phyloP scores from a whole-genome alignment of 2,329 filamentous ascomycete genomes.

The Clarireedia sp. region DNA sequence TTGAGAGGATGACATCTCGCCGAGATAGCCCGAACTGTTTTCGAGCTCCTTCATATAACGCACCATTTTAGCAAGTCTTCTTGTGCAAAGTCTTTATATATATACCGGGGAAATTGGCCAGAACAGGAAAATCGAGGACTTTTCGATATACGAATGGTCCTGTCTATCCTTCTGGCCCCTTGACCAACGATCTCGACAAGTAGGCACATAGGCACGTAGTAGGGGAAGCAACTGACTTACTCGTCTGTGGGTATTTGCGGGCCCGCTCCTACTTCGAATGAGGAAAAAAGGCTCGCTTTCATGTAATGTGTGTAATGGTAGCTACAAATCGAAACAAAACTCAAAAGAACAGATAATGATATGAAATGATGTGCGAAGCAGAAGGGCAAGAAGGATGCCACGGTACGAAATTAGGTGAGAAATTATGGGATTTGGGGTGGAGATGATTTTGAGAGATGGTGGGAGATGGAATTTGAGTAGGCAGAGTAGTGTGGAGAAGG shows the following conservation, averaged over 20 bases:
- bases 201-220: too few relatives aligned
- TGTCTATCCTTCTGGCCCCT: too few relatives aligned
- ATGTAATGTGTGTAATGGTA: not conserved
- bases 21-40: not conserved
- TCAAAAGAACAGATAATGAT: not conserved
- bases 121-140: too few relatives aligned
- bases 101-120: not conserved
- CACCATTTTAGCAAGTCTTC: not conserved
- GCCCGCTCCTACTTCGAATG: constrained; percentile 9
- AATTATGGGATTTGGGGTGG: not conserved
- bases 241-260: constrained; percentile 8
- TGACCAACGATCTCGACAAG: too few relatives aligned
- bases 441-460: not conserved
- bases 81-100: not conserved
- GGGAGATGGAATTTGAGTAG: too few relatives aligned
- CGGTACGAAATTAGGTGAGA: not conserved
- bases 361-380: not conserved
- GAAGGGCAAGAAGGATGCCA: not conserved
- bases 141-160: too few relatives aligned
- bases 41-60: not conserved
- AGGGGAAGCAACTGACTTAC: constrained; percentile 2
- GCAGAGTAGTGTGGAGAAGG: too few relatives aligned
- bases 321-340: constrained; percentile 2
- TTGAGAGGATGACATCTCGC: constrained; percentile 12
- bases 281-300: constrained; percentile 4